Conservation (phyloP, 2,329 filamentous ascomycete species). For the Diaporthe citriasiana region DNA sequence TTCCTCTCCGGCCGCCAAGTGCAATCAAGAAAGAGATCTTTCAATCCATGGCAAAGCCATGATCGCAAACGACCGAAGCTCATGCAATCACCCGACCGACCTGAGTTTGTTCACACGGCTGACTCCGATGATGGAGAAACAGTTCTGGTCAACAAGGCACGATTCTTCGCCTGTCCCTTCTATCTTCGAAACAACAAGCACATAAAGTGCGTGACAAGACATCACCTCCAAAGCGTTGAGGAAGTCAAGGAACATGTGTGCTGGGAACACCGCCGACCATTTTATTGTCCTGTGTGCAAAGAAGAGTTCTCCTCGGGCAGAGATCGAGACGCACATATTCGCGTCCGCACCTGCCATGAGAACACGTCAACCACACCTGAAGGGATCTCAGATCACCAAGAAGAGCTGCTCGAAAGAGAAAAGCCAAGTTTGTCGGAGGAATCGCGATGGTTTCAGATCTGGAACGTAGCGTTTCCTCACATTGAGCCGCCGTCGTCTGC, state of each 20-base stretch:
- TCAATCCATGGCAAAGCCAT: neutral
- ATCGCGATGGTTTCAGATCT: neutral
- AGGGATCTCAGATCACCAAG: neutral
- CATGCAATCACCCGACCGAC: neutral
- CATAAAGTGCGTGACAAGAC: neutral
- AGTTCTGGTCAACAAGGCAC: neutral
- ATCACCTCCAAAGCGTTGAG: neutral
- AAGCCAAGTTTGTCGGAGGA: neutral
- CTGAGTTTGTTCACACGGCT: neutral
- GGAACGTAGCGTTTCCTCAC: neutral
- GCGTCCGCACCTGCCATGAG: neutral
- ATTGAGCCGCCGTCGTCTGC: neutral
- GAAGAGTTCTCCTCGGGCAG: neutral
- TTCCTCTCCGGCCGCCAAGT: neutral
- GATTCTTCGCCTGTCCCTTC: constrained; percentile 4
- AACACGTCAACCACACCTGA: neutral
- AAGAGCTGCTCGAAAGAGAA: neutral
- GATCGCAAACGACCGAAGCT: neutral
- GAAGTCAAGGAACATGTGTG: constrained; percentile 3
- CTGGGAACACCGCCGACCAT: neutral
- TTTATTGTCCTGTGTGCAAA: neutral
- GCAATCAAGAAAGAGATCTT: neutral
- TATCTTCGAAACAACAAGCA: neutral
- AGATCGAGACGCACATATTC: constrained; percentile 9
- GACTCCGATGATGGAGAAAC: neutral